Evolutionary conservation across 768 basidiomycete species (phyloP), one percentile per base, ranked within the genome.

Genomic region (Rhizopogon rudus): DNA sequence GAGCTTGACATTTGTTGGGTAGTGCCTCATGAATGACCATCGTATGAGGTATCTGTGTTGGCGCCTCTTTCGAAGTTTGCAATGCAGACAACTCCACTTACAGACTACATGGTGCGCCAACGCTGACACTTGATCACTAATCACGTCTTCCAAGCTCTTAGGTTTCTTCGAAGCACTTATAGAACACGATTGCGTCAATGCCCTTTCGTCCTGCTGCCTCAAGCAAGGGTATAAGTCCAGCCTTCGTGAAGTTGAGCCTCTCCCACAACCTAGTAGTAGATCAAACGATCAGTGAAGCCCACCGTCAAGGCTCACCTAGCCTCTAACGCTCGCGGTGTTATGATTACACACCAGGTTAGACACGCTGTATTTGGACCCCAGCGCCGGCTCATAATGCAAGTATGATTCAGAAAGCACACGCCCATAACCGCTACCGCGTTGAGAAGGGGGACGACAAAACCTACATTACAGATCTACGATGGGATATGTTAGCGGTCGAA

Each of bases 291-390:
- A 54, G 45, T 25, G 49, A 40, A 46, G 31, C 25, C 35, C 20
- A 51, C 8, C 13, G 22, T 7, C 20, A 35, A n/a, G 8, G 68
- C 77, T 62, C 57, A 86, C 88, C 75, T 81, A 25, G 25, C 25
- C 25, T 25, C 25, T 25, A 57, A 87, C 67, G 43, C 87, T 88
- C 16, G 92, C 91, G 43, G 72, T 63, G 71, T 96, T 97, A 67
- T 87, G 91, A 25, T 84, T 82, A 68, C 89, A 96, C 39, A 97
- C 93, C 42, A 97, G 79, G 67, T 97, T 96, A 77, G 97, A 96
- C 25, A 96, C 83, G 65, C 86, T 89, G 4, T 81, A 86, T 61
- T 81, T 75, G 71, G 88, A 88, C 35, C 90, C 92, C 22, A 94
- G 73, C 39, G 72, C 74, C 0, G 93, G 95, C 1, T 82, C 95